Base-by-base conservation (phyloP, 495 filamentous ascomycete genomes). In the Baudoinia panamericana region DNA sequence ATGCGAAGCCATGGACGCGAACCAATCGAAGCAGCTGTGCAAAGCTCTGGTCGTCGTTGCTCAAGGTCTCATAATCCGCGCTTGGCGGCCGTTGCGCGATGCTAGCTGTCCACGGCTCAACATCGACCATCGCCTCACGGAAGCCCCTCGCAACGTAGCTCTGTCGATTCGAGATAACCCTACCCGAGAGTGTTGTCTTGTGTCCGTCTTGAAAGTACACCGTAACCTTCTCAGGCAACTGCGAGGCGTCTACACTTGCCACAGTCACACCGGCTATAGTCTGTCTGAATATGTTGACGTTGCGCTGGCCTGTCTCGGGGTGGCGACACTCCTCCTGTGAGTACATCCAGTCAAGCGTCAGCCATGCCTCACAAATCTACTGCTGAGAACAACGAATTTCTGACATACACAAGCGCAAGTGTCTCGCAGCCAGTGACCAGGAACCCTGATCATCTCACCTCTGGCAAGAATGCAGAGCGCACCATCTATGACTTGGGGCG, bases 251-350 rank as follows among this genome's bases (percentile, higher is more conserved):
- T 19, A n/a, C 24, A 17, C 15, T 33, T 36, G n/a, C 38, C 7
- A 31, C 13, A 16, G 15, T 41, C 29, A 21, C 36, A 25, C 30
- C 36, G 23, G 19, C 12, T 4, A 16, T 3, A 32, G 13, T 20
- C 13, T n/a, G 5, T 25, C 24, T 21, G 31, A 50, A 40, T 4
- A 48, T 46, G 30, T 53, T 53, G 32, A 50, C 38, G 19, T 38
- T 36, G 23, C 83, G 68, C 58, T 94, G 86, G 55, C 60, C 73
- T 11, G 86, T 94, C 37, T 80, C 73, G 43, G 72, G 75, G 54
- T 93, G 76, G 8, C 84, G 66, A 56, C 86, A 94, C 34, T 22
- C n/a, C n/a, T n/a, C n/a, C n/a, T n/a, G n/a, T 63, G 55, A 0
- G 56, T 42, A 53, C 85, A 93, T n/a, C n/a, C n/a, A n/a, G n/a